These are phyloP conservation scores for Ophiocordyceps camponoti-leonardi DNA, from an alignment of 2,329 filamentous ascomycete species.

Conservation along the genomic window DNA sequence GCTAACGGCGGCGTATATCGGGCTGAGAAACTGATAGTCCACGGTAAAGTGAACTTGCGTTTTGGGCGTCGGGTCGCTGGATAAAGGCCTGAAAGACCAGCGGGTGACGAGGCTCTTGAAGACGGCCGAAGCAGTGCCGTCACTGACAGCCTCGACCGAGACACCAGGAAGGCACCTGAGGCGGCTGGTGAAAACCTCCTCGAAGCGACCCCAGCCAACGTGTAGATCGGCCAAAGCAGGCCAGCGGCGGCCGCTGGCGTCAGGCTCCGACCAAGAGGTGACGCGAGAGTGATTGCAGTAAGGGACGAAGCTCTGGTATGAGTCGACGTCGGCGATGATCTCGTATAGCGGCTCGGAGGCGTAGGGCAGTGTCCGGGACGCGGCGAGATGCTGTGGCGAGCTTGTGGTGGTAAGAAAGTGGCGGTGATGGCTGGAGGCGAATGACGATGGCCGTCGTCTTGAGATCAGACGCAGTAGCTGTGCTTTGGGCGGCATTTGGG, in stretches of 20 bases:
- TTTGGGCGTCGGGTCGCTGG: constrained; percentile 8
- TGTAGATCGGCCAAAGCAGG: constrained; percentile 65
- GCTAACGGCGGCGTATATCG: constrained; percentile 72
- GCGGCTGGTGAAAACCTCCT: constrained; percentile 66
- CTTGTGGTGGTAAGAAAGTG: constrained; percentile 8
- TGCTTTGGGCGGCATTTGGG: no score
- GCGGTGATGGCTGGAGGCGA: background rate
- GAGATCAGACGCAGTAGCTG: background rate
- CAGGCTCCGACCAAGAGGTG: constrained; percentile 50
- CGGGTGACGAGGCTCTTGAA: constrained; percentile 53
- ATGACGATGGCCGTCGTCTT: background rate
- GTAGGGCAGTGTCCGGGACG: constrained; percentile 64
- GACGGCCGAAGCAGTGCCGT: constrained; percentile 33
- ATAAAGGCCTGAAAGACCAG: constrained; percentile 44
- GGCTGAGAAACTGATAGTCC: constrained; percentile 72
- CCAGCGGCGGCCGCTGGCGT: constrained; percentile 32
- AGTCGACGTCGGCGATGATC: constrained; percentile 75
- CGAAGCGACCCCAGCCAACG: constrained; percentile 70
- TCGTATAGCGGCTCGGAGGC: constrained; percentile 53
- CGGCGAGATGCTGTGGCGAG: constrained; percentile 47
- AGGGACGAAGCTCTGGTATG: constrained; percentile 76
- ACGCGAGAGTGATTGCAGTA: constrained; percentile 70
- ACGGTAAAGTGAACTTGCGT: constrained; percentile 65
- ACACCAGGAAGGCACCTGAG: constrained; percentile 59
- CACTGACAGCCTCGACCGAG: constrained; percentile 64